These are phyloP conservation scores for Naumovozyma castellii DNA, from an alignment of 805 yeast species.

Conservation along the genomic window DNA sequence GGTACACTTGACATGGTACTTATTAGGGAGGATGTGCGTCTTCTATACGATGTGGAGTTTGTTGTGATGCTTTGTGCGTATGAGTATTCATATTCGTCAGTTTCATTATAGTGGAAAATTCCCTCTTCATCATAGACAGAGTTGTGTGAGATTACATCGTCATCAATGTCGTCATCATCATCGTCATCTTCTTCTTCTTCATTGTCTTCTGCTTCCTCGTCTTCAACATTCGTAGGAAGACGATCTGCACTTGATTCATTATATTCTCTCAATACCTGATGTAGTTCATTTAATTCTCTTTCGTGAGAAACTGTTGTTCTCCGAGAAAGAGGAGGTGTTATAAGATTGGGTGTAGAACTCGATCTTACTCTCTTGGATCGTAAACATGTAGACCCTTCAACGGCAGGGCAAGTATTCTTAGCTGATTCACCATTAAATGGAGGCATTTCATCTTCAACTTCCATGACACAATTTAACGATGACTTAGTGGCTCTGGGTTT, in stretches of 20 bases:
- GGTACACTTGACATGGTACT: conserved; percentile 19
- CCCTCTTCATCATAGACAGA: conserved; percentile 25
- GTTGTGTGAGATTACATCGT: conserved; percentile 4
- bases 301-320: conserved; percentile 50
- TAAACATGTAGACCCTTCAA: not conserved
- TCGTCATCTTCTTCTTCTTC: conserved; percentile 11
- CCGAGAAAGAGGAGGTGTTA: no score
- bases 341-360: not conserved
- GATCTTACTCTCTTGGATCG: not conserved
- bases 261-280: conserved; percentile 16
- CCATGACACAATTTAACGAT: conserved; percentile 18
- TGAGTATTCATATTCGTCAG: conserved; percentile 17
- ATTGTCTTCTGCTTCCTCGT: conserved; percentile 9
- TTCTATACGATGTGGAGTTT: not conserved
- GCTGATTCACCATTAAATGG: not conserved
- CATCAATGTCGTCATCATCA: conserved; percentile 10
- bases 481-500: not conserved
- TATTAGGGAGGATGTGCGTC: conserved; percentile 17
- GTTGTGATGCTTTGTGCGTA: not conserved
- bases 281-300: conserved; percentile 55
- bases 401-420: no score
- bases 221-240: conserved; percentile 1
- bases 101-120: conserved; percentile 19
- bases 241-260: conserved; percentile 19
- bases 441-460: conserved; percentile 9